phyloP scores from a whole-genome alignment of 306 rosid genomes.

The Alnus glutinosa region DNA sequence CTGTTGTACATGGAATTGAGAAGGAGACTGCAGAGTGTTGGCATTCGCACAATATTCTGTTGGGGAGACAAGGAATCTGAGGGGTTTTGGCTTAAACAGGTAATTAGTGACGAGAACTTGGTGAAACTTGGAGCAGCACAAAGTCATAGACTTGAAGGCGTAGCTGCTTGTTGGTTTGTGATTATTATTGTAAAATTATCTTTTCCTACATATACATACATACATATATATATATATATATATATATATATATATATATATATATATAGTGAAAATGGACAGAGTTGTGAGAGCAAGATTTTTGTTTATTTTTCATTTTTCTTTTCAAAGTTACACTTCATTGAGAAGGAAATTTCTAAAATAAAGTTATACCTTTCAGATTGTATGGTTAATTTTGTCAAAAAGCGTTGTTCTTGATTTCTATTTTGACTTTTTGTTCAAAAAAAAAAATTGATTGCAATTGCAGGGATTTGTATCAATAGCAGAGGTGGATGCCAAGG shows the following conservation, averaged over 20 bases:
- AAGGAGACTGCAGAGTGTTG: constrained; percentile 77
- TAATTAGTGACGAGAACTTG: constrained; percentile 25
- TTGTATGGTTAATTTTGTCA: background rate
- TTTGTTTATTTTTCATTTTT: background rate
- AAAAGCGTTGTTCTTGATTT: constrained; percentile 13
- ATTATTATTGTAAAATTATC: constrained; percentile 12
- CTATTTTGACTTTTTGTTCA: constrained; percentile 16
- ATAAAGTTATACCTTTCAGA: background rate
- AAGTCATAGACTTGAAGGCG: background rate
- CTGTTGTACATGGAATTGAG: constrained; percentile 59
- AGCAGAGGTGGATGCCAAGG: constrained; percentile 80
- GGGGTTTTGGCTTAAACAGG: constrained; percentile 94
- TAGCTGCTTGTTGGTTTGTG: constrained; percentile 14
- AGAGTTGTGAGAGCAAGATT: background rate
- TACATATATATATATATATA: no score
- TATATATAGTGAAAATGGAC: background rate
- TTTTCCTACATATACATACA: background rate
- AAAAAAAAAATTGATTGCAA: background rate
- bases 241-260: no score
- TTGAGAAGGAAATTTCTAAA: constrained; percentile 5
- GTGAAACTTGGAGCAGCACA: constrained; percentile 14
- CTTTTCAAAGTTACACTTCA: background rate
- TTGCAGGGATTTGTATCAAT: constrained; percentile 72
- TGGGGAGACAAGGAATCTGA: constrained; percentile 98
- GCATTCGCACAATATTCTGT: constrained; percentile 71